Evolutionary conservation across 2,329 filamentous ascomycete genomes (phyloP).

Genomic region (Drechmeria coniospora): DNA sequence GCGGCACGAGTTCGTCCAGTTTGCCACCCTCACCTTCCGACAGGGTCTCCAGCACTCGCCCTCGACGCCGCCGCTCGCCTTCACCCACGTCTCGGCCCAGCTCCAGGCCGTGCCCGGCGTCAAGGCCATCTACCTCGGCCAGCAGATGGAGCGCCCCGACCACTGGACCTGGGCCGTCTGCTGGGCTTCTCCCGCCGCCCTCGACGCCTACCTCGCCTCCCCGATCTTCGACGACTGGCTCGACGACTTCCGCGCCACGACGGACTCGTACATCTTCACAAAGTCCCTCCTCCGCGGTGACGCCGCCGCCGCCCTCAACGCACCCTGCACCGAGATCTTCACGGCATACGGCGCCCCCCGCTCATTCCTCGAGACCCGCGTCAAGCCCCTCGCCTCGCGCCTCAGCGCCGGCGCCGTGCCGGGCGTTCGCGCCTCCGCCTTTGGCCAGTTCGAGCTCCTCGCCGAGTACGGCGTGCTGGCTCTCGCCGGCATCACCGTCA

Average conservation of each 20-base stretch:
- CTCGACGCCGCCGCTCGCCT: slow-evolving; percentile 11
- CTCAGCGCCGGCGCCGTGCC: slow-evolving; percentile 9
- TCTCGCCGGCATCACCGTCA: slow-evolving; percentile 14
- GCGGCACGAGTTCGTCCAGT: slow-evolving; percentile 12
- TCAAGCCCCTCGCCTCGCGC: slow-evolving; percentile 13
- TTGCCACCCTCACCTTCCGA: slow-evolving; percentile 18
- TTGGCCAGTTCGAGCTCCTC: slow-evolving; percentile 17
- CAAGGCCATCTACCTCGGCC: slow-evolving; percentile 17
- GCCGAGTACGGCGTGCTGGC: slow-evolving; percentile 12
- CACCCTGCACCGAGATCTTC: slow-evolving; percentile 23
- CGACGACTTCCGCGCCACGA: slow-evolving; percentile 18
- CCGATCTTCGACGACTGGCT: slow-evolving; percentile 25
- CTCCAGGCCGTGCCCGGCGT: slow-evolving; percentile 18
- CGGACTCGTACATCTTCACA: slow-evolving; percentile 11
- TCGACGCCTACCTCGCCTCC: slow-evolving; percentile 24
- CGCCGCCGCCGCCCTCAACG: slow-evolving; percentile 14
- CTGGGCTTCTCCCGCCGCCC: slow-evolving; percentile 18
- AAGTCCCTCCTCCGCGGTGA: slow-evolving; percentile 8
- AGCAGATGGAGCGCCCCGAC: slow-evolving; percentile 17
- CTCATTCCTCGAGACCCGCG: slow-evolving; percentile 14
- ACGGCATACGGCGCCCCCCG: slow-evolving; percentile 17
- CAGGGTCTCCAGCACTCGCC: slow-evolving; percentile 10
- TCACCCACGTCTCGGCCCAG: slow-evolving; percentile 11
- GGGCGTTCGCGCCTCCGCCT: slow-evolving; percentile 17
- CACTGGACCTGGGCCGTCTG: slow-evolving; percentile 17